Evolutionary conservation across 2,329 filamentous ascomycete genomes (phyloP), one percentile per base, ranked within the genome.

Genomic region (Ophiostoma tasmaniense): DNA sequence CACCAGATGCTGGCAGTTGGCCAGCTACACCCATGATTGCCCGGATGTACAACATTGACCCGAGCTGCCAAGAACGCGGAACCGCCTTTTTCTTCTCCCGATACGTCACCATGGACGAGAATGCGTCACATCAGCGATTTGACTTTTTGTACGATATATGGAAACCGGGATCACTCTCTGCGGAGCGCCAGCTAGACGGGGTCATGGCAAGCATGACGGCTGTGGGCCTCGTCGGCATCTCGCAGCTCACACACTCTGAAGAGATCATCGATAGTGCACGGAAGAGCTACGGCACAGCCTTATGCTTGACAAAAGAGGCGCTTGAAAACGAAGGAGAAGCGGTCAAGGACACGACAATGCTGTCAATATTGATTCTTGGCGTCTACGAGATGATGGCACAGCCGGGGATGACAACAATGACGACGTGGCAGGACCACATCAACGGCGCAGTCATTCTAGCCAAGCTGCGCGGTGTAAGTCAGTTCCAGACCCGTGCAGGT

Each of bases 361-460:
- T 82, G 39, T 80, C 78, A 0, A 81, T 86, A 20, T 78, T 86
- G 64, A 81, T 87, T 64, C 78, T 87, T 6, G 81, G 83, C 61
- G 81, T 84, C 4, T 87, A 83, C 71, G 84, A 86, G 74, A 83
- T 82, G 72, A 78, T 86, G 70, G 81, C 82, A 13, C 83, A 83
- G 20, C 78, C 77, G 25, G 80, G 78, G 7, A 76, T 78, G 8
- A 78, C 80, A 67, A 84, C 82, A 0, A 77, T 85, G 72, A 76
- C 78, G 67, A 82, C 82, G 13, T 86, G 84, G 81, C 80, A 83
- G 69, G 77, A 83, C 67, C 84, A 86, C 72, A 78, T 86, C 50
- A 81, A 81, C 65, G 84, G 84, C 11, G 84, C 84, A 1, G 81
- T 81, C 2, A 79, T 80, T 4, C 77, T 87, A 28, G 81, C 84